Conservation (phyloP, 345 rosid genomes). For the Sonneratia caseolaris region DNA sequence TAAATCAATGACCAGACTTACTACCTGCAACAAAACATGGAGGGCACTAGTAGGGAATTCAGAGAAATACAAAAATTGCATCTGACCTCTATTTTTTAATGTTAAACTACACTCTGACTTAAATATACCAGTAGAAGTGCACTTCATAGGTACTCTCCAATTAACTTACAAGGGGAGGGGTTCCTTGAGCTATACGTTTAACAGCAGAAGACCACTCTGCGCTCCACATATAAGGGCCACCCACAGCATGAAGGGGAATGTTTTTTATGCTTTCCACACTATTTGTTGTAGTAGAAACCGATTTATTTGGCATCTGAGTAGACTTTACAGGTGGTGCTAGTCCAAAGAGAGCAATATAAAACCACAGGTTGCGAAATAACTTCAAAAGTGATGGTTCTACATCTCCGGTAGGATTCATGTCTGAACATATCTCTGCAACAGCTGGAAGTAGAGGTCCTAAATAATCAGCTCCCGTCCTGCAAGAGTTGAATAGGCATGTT, state of each 20-base stretch:
- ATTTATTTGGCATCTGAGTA: conserved; percentile 48
- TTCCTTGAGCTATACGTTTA: conserved; percentile 88
- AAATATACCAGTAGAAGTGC: background rate
- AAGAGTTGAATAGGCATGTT: conserved; percentile 7
- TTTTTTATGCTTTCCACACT: conserved; percentile 65
- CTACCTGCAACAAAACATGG: background rate
- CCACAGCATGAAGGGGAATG: conserved; percentile 84
- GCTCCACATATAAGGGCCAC: conserved; percentile 97
- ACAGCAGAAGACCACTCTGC: conserved; percentile 74
- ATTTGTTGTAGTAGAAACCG: conserved; percentile 59
- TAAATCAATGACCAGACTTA: too few relatives aligned
- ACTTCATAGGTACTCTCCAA: background rate
- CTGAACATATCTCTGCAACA: conserved; percentile 94
- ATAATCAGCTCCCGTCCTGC: conserved; percentile 98
- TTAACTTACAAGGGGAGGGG: conserved; percentile 94
- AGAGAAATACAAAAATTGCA: background rate
- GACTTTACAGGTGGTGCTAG: conserved; percentile 85
- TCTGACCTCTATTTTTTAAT: background rate
- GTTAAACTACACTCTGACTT: background rate
- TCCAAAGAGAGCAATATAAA: conserved; percentile 95
- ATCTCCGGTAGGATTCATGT: conserved; percentile 75
- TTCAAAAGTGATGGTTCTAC: conserved; percentile 92
- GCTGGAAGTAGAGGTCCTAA: conserved; percentile 96
- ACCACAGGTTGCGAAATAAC: conserved; percentile 96
- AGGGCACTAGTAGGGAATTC: too few relatives aligned